Evolutionary conservation across 805 yeast genomes (phyloP).

Genomic region (Torulaspora indica): DNA sequence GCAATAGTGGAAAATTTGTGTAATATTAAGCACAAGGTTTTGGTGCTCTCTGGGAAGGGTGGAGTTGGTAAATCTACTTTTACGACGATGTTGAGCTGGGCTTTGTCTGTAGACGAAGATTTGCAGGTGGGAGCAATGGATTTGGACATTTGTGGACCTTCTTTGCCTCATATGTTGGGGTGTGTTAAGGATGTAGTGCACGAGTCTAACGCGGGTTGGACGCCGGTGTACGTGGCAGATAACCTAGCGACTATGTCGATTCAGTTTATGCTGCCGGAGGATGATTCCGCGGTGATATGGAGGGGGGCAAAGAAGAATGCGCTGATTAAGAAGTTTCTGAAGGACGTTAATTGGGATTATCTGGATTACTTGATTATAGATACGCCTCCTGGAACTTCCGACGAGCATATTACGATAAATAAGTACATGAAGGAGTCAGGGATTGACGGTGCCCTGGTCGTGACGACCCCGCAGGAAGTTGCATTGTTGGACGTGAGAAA

Average conservation of each 20-base stretch:
- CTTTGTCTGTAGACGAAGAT: conserved; percentile 74
- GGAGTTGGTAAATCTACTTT: conserved; percentile 98
- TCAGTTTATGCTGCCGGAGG: conserved; percentile 89
- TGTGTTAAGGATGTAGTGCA: conserved; percentile 83
- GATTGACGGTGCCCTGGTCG: conserved; percentile 89
- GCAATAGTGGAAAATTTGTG: conserved; percentile 62
- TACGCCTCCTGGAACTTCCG: conserved; percentile 98
- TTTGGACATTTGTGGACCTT: conserved; percentile 96
- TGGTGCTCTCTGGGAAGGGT: conserved; percentile 79
- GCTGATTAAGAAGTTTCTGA: conserved; percentile 84
- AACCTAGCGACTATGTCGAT: conserved; percentile 94
- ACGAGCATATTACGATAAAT: conserved; percentile 89
- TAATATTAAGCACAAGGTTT: conserved; percentile 71
- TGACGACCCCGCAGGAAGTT: conserved; percentile 97
- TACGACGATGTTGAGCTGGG: conserved; percentile 95
- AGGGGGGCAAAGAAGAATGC: conserved; percentile 95
- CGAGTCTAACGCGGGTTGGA: conserved; percentile 89
- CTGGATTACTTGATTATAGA: conserved; percentile 85
- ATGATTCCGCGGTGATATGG: conserved; percentile 94
- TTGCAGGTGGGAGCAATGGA: conserved; percentile 95
- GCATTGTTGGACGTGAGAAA: conserved; percentile 91
- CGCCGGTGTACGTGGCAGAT: conserved; percentile 93
- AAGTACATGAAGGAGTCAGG: conserved; percentile 85
- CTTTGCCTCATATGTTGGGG: conserved; percentile 91
- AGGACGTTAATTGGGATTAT: conserved; percentile 86